phyloP scores from a whole-genome alignment of 2,329 filamentous ascomycete species.

The Elsinoe necatrix region DNA sequence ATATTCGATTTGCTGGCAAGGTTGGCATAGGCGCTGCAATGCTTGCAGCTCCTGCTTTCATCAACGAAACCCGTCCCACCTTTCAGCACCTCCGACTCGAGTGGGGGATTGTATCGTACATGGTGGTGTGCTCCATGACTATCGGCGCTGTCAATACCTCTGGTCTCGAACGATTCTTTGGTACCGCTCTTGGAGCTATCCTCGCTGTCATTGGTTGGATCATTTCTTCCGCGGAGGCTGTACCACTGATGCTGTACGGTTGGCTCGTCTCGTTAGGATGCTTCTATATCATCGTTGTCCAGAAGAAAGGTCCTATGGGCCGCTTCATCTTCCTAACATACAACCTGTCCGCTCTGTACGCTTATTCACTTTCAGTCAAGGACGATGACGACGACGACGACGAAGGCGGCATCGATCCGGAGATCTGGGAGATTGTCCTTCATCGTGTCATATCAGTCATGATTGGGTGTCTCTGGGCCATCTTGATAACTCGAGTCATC shows the following conservation, averaged over 20 bases:
- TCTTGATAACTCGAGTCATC: slow-evolving; percentile 78
- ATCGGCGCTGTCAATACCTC: slow-evolving; percentile 94
- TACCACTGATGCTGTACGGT: slow-evolving; percentile 69
- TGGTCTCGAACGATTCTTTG: slow-evolving; percentile 74
- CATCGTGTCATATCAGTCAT: slow-evolving; percentile 84
- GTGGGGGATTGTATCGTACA: slow-evolving; percentile 94
- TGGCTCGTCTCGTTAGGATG: slow-evolving; percentile 73
- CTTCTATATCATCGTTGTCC: slow-evolving; percentile 81
- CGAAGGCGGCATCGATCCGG: slow-evolving; percentile 73
- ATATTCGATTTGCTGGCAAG: slow-evolving; percentile 76
- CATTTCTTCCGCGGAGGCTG: slow-evolving; percentile 62
- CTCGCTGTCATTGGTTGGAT: slow-evolving; percentile 73
- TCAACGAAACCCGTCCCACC: slow-evolving; percentile 64
- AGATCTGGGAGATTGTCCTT: slow-evolving; percentile 78
- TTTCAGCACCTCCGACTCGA: slow-evolving; percentile 89
- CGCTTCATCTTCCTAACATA: slow-evolving; percentile 93
- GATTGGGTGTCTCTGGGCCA: slow-evolving; percentile 81
- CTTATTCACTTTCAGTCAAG: slow-evolving; percentile 75
- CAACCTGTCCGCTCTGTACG: slow-evolving; percentile 89
- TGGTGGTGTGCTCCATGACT: slow-evolving; percentile 97
- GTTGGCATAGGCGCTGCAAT: slow-evolving; percentile 83
- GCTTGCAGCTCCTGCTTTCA: slow-evolving; percentile 83
- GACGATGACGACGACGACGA: slow-evolving; percentile 71
- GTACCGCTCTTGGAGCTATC: slow-evolving; percentile 71
- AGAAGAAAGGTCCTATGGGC: slow-evolving; percentile 79